Evolutionary conservation across 2,329 filamentous ascomycete genomes (phyloP), one percentile per base, ranked within the genome.

Genomic region (Alternaria atra): DNA sequence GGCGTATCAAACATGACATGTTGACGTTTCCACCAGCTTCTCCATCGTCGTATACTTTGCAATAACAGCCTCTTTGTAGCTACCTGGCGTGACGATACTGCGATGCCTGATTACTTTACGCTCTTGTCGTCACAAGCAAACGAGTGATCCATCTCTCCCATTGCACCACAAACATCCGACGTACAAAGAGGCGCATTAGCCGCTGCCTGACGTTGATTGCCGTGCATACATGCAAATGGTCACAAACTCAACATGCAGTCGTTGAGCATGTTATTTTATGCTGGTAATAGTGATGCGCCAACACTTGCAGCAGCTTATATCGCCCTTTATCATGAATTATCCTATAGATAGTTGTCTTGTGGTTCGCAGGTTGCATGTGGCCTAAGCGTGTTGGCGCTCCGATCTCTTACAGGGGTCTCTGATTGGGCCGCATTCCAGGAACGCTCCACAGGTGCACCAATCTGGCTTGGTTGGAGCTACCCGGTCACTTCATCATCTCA

Each of bases 81-180:
- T 25, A 6, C 5, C 46, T 17, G 20, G 30, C 20, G 25, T 15
- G 32, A 50, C 5, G 13, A 23, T 35, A n/a, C 32, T 50, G 46
- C 32, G 8, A 50, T 35, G 32, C 8, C 32, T 4, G 15, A 23
- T 7, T 35, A n/a, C 29, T n/a, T 42, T 17, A n/a, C 25, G 30
- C 39, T 37, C 35, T 20, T 8, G 23, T 52, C n/a, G 34, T 7
- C 15, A 30, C n/a, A 39, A 17, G 15, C 35, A 52, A 27, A 40
- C 60, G 53, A 23, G 9, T 25, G 13, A 58, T 60, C 54, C 39
- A 56, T 52, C 27, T 57, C 60, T 61, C 58, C 52, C 48, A 55
- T 65, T 60, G 44, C 61, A 62, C 53, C 64, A 64, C 56, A 56
- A 60, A 67, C 64, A 59, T 58, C 58, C 63, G 53, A 57, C 46